phyloP scores from a whole-genome alignment of 306 rosid species.

The Mucuna pruriens region DNA sequence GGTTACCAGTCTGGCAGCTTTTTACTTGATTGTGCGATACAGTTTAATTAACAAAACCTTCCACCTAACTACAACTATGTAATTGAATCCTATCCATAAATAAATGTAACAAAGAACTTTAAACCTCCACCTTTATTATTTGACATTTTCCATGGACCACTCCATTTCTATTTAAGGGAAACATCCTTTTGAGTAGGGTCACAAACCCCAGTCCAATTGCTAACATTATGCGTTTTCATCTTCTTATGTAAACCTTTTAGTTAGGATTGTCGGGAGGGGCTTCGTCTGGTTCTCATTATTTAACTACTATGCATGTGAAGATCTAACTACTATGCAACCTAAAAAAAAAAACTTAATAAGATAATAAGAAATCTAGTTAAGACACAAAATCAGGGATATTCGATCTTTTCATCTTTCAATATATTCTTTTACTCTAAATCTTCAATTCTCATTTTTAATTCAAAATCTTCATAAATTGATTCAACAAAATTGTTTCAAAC shows the following conservation, averaged over 20 bases:
- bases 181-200: slow-evolving; percentile 1
- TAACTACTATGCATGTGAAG: background rate
- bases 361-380: background rate
- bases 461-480: no score
- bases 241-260: background rate
- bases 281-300: background rate
- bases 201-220: background rate
- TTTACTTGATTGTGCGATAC: background rate
- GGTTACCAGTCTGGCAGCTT: background rate
- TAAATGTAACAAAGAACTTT: slow-evolving; percentile 12
- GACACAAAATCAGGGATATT: background rate
- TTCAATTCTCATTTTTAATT: no score
- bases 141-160: slow-evolving; percentile 23
- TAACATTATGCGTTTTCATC: background rate
- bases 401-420: no score
- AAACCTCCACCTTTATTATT: background rate
- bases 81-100: background rate
- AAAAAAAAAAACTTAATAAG: background rate
- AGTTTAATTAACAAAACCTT: background rate
- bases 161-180: slow-evolving; percentile 20
- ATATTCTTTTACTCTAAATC: no score
- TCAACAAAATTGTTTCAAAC: no score
- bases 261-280: background rate
- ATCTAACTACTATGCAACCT: background rate
- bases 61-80: slow-evolving; percentile 2